These are phyloP conservation scores for Xylaria sp. DNA, from an alignment of 2,329 filamentous ascomycete genomes.

Conservation along the genomic window DNA sequence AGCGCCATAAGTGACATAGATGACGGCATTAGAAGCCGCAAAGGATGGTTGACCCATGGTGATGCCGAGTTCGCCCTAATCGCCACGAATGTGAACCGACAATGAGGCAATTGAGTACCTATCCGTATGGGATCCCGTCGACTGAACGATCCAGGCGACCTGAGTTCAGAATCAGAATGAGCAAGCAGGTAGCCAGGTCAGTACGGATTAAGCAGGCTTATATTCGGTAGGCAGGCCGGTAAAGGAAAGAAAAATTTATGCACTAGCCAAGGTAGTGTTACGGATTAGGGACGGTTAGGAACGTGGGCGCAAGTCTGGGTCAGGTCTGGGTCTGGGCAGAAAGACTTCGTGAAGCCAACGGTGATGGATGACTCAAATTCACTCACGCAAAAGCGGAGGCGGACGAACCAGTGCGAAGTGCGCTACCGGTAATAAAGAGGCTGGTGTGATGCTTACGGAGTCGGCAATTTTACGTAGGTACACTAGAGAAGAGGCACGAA, in stretches of 20 bases:
- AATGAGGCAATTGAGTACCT: background rate
- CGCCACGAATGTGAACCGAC: background rate
- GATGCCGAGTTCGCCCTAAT: background rate
- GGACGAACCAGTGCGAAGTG: background rate
- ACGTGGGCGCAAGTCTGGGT: background rate
- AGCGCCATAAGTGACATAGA: conserved; percentile 71
- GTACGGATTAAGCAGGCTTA: too few species aligned
- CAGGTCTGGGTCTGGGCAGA: background rate
- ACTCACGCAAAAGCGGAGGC: background rate
- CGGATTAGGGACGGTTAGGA: too few species aligned
- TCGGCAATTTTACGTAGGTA: background rate
- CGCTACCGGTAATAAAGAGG: background rate
- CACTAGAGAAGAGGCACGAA: background rate
- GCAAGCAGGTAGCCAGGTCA: too few species aligned
- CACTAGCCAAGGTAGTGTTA: background rate
- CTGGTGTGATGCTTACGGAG: background rate
- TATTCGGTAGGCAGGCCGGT: too few species aligned
- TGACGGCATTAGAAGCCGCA: conserved; percentile 74
- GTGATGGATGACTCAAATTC: background rate
- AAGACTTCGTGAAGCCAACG: background rate
- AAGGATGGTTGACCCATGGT: conserved; percentile 70
- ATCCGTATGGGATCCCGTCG: background rate
- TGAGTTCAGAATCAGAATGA: background rate
- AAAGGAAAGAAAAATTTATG: conserved; percentile 6
- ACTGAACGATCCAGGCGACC: background rate